These are phyloP conservation scores for Penicillium sp. DNA, from an alignment of 2,329 filamentous ascomycete genomes.

Conservation along the genomic window DNA sequence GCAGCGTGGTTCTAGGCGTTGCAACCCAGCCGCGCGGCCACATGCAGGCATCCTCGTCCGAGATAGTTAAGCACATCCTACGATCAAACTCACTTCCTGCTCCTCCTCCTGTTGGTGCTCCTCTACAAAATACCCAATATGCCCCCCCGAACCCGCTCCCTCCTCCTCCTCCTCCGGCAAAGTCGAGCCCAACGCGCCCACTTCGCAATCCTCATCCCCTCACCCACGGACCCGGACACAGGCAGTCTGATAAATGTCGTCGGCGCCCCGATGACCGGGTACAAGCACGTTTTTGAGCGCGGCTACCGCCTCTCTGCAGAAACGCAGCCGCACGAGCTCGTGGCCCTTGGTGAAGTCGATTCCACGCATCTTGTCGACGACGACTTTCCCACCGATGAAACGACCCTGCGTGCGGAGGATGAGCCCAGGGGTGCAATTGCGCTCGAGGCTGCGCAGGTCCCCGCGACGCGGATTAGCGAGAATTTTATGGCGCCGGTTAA, in stretches of 20 bases:
- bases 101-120: too few relatives aligned
- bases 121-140: constrained; percentile 17
- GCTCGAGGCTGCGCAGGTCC: constrained; percentile 32
- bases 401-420: constrained; percentile 20
- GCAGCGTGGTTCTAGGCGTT: too few relatives aligned
- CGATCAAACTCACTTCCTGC: too few relatives aligned
- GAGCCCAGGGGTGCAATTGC: constrained; percentile 33
- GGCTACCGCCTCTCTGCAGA: constrained; percentile 26
- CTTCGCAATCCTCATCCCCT: constrained; percentile 38
- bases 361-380: constrained; percentile 30
- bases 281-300: constrained; percentile 37
- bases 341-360: constrained; percentile 28
- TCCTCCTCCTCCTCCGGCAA: constrained; percentile 32
- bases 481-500: constrained; percentile 43
- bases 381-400: too few relatives aligned
- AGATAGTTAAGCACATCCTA: too few relatives aligned
- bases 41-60: too few relatives aligned
- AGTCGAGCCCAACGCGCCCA: constrained; percentile 32
- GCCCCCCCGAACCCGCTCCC: constrained; percentile 28
- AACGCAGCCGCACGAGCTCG: constrained; percentile 16
- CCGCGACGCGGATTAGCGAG: constrained; percentile 35
- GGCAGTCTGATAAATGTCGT: constrained; percentile 39
- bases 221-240: constrained; percentile 15
- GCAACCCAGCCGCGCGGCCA: too few relatives aligned
- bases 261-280: constrained; percentile 39